Evolutionary conservation across 345 rosid genomes (phyloP).

Genomic region (Linum trigynum): DNA sequence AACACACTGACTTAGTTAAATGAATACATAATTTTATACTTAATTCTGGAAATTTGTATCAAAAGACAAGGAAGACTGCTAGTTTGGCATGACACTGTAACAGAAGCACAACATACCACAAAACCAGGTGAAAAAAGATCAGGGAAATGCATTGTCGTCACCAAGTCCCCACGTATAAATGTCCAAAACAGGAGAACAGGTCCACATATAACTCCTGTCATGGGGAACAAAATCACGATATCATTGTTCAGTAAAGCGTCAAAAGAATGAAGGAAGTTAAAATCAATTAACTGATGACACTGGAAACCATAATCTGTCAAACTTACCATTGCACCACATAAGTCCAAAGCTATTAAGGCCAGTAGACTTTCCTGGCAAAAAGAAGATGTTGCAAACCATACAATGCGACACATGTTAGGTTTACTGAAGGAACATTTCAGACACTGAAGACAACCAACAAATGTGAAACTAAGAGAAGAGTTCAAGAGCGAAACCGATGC

Average conservation of each 20-base stretch:
- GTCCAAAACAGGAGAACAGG: constrained; percentile 85
- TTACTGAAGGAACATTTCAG: constrained; percentile 2
- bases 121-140: constrained; percentile 66
- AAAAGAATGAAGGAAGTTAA: constrained; percentile 1
- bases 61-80: not conserved
- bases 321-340: constrained; percentile 97
- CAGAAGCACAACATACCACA: constrained; percentile 41
- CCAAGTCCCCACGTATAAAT: constrained; percentile 68
- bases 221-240: constrained; percentile 18
- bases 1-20: no score
- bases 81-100: not conserved
- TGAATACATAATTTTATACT: no score
- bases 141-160: constrained; percentile 50
- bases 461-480: constrained; percentile 6
- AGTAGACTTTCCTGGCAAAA: constrained; percentile 76
- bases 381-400: constrained; percentile 4
- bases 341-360: constrained; percentile 98
- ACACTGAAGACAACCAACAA: not conserved
- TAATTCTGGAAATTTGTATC: no score
- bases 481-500: constrained; percentile 49
- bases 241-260: not conserved
- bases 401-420: constrained; percentile 12
- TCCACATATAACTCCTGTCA: constrained; percentile 66
- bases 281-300: not conserved
- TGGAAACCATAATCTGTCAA: not conserved